Percentiles rank a stretch among this genome's conserved stretches.
Conservation (phyloP, 805 yeast species). For the Diddensiella caesifluorescens region DNA sequence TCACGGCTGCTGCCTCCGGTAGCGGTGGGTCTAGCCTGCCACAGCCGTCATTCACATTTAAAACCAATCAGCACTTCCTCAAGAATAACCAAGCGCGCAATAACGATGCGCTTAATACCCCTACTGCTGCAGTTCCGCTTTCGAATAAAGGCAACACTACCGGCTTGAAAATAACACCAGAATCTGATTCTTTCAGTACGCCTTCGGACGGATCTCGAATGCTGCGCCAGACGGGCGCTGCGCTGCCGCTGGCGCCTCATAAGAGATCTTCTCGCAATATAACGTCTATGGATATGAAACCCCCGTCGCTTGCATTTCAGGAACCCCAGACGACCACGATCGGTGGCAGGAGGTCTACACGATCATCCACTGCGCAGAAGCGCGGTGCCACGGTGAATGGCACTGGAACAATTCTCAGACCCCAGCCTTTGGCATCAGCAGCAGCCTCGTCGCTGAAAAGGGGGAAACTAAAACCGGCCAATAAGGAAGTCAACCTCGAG, state of each 20-base stretch:
- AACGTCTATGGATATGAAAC: slow-evolving; percentile 3
- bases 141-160: not conserved
- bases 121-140: slow-evolving; percentile 6
- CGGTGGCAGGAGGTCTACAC: too few species aligned
- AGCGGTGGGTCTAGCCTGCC: slow-evolving; percentile 2
- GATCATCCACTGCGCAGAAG: too few species aligned
- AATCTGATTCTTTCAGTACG: slow-evolving; percentile 13
- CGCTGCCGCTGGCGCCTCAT: slow-evolving; percentile 22
- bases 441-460: too few species aligned
- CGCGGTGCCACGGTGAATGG: not conserved
- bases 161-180: not conserved
- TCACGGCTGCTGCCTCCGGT: slow-evolving; percentile 5
- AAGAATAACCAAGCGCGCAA: slow-evolving; percentile 3
- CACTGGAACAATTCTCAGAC: not conserved
- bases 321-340: too few species aligned
- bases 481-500: not conserved
- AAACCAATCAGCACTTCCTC: slow-evolving; percentile 16
- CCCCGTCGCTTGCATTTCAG: slow-evolving; percentile 7
- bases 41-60: slow-evolving; percentile 13
- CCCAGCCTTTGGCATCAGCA: too few species aligned
- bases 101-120: slow-evolving; percentile 7
- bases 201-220: slow-evolving; percentile 16
- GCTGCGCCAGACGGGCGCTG: not conserved
- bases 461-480: not conserved
- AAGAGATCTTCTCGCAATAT: slow-evolving; percentile 19